Evolutionary conservation across 1,139 yeast genomes (phyloP), one percentile per base, ranked within the genome.

Genomic region (Lodderomyces elongisporus): DNA sequence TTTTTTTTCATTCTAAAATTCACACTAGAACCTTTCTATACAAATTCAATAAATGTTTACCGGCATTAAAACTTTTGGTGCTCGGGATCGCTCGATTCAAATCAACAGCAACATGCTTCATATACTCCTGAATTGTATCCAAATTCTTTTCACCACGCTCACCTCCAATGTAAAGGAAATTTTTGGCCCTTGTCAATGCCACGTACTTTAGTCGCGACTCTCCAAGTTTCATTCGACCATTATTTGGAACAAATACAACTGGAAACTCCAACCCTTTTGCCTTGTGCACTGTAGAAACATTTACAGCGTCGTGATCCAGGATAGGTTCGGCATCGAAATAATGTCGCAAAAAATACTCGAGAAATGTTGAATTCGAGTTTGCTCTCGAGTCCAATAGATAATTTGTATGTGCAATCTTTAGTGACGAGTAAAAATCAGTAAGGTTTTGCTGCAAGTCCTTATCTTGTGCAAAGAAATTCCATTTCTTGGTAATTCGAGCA

Each of bases 241-340:
- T 47, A 2, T 73, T 74, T 10, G 71, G 50, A 6, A 81, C 43
- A 50, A 82, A 80, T 1, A 79, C 87, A 10, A 79, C 63, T 0
- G 88, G 87, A 46, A 75, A 79, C 44, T 81, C 88, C 5, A 80
- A 51, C 0, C 91, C 89, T 46, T 81, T 82, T 1, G 88, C 77
- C 1, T 84, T 66, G 51, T 82, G 89, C 1, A 82, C 70, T 0
- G 91, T 82, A 0, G 84, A 75, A 2, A 77, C 46, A 34, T 73
- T 75, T 5, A 77, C 54, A 35, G 47, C 28, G 45, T 49, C 49
- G 24, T 72, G 72, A 13, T 72, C 77, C 39, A 60, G 58, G 6
- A 23, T 17, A 7, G 32, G 32, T 7, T 29, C 32, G 14, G 23
- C 32, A 15, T 29, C 32, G 27, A 18, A 23, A 49, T 74, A 74